These are phyloP conservation scores for Cercospora janseana DNA, from an alignment of 2,329 filamentous ascomycete species.

Conservation along the genomic window DNA sequence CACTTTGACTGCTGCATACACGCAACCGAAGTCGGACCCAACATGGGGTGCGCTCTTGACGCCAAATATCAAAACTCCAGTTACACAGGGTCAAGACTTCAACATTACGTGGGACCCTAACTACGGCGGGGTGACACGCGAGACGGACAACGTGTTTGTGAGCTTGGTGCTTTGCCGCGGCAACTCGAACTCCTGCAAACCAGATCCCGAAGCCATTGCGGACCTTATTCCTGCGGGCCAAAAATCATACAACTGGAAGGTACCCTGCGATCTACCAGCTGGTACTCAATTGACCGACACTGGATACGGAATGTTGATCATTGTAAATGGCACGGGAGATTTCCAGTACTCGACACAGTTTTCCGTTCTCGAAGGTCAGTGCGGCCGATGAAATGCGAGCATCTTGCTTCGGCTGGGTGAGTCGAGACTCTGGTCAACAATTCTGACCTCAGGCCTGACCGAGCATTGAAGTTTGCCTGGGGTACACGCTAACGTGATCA, in stretches of 20 bases:
- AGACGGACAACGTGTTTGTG: constrained; percentile 8
- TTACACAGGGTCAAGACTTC: constrained; percentile 15
- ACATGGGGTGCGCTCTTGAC: constrained; percentile 16
- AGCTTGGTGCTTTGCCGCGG: constrained; percentile 21
- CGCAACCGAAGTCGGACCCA: constrained; percentile 8
- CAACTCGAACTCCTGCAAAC: constrained; percentile 11
- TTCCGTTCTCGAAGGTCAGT: constrained; percentile 5
- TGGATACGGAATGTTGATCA: constrained; percentile 22
- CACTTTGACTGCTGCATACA: constrained; percentile 14
- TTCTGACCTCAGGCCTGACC: too few relatives aligned
- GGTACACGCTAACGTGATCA: too few relatives aligned
- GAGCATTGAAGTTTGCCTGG: too few relatives aligned
- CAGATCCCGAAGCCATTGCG: constrained; percentile 9
- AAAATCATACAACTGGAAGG: constrained; percentile 12
- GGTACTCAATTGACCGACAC: constrained; percentile 10
- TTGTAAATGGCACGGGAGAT: constrained; percentile 19
- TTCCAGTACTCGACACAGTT: constrained; percentile 25
- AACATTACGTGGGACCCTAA: constrained; percentile 17
- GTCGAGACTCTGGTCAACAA: too few relatives aligned
- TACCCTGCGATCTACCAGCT: constrained; percentile 16
- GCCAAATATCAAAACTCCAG: constrained; percentile 12
- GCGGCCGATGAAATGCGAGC: not conserved
- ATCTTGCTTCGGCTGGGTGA: not conserved
- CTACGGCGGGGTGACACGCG: not conserved
- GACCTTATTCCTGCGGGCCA: constrained; percentile 5